Evolutionary conservation across 108 stramenopile genomes (phyloP).

Genomic region (Fragilaria crotonensis): DNA sequence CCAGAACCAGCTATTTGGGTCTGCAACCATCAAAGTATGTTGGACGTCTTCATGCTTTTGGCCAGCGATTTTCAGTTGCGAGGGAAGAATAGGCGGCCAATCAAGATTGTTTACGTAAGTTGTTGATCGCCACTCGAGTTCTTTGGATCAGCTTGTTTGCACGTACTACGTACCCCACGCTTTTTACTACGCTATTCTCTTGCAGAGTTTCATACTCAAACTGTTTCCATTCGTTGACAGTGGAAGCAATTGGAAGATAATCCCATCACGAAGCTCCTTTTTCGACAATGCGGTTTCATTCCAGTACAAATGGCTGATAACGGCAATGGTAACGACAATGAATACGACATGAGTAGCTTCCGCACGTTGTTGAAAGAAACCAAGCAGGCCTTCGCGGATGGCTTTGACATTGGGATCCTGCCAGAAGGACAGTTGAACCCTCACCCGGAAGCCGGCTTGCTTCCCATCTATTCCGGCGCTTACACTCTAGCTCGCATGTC

Average conservation of each 20-base stretch:
- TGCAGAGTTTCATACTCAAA: background rate
- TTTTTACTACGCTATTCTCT: background rate
- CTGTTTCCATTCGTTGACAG: slow-evolving; percentile 16
- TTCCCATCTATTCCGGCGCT: slow-evolving; percentile 65
- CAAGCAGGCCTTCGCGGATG: slow-evolving; percentile 63
- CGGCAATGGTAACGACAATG: slow-evolving; percentile 61
- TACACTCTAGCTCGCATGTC: slow-evolving; percentile 62
- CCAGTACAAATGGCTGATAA: slow-evolving; percentile 78
- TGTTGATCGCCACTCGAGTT: no score
- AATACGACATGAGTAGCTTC: slow-evolving; percentile 66
- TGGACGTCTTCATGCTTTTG: slow-evolving; percentile 78
- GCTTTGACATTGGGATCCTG: slow-evolving; percentile 76
- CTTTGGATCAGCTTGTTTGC: no score
- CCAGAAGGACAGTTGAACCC: slow-evolving; percentile 88
- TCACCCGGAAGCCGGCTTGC: slow-evolving; percentile 53
- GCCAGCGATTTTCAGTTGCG: slow-evolving; percentile 50
- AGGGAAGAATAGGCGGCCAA: slow-evolving; percentile 59
- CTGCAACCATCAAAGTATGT: slow-evolving; percentile 71
- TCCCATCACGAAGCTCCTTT: slow-evolving; percentile 65
- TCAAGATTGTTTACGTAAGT: slow-evolving; percentile 75
- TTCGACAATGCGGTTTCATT: slow-evolving; percentile 74
- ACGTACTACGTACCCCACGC: no score
- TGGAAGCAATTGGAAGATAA: slow-evolving; percentile 83
- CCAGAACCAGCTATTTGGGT: slow-evolving; percentile 77
- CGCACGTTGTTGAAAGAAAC: slow-evolving; percentile 46